phyloP scores from a whole-genome alignment of 2,329 filamentous ascomycete species.

The Cercospora sp. region DNA sequence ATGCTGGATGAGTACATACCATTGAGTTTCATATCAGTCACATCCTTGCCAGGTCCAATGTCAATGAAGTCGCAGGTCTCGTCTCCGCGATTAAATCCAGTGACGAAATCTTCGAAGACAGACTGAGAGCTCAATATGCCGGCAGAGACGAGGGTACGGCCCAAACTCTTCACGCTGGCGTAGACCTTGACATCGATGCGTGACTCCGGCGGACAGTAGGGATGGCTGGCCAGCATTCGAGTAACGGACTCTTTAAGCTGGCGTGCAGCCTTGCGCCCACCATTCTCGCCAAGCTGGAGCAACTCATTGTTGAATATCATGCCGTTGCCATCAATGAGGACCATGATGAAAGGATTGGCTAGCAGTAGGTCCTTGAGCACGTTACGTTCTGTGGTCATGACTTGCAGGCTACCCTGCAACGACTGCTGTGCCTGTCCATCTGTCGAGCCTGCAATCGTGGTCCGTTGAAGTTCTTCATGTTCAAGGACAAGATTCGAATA shows the following conservation, averaged over 20 bases:
- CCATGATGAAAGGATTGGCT: slow-evolving; percentile 57
- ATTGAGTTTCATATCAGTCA: slow-evolving; percentile 59
- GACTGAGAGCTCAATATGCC: slow-evolving; percentile 54
- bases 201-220: slow-evolving; percentile 42
- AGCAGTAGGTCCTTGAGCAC: slow-evolving; percentile 11
- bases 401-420: slow-evolving; percentile 1
- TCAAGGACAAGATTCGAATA: slow-evolving; percentile 40
- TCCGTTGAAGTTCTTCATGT: slow-evolving; percentile 14
- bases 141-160: slow-evolving; percentile 29
- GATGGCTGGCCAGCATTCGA: slow-evolving; percentile 27
- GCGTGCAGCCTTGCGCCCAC: slow-evolving; percentile 57
- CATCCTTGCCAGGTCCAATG: slow-evolving; percentile 59
- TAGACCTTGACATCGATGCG: slow-evolving; percentile 50
- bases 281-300: slow-evolving; percentile 46
- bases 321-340: slow-evolving; percentile 63
- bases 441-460: slow-evolving; percentile 41
- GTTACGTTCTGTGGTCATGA: slow-evolving; percentile 6
- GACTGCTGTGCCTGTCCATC: background rate
- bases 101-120: slow-evolving; percentile 51
- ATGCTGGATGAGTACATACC: background rate
- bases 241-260: slow-evolving; percentile 54
- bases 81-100: slow-evolving; percentile 59
- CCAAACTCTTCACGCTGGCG: slow-evolving; percentile 43
- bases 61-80: slow-evolving; percentile 62
- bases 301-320: slow-evolving; percentile 46